phyloP scores from a whole-genome alignment of 2,329 filamentous ascomycete species.

The Gyromitra esculenta region DNA sequence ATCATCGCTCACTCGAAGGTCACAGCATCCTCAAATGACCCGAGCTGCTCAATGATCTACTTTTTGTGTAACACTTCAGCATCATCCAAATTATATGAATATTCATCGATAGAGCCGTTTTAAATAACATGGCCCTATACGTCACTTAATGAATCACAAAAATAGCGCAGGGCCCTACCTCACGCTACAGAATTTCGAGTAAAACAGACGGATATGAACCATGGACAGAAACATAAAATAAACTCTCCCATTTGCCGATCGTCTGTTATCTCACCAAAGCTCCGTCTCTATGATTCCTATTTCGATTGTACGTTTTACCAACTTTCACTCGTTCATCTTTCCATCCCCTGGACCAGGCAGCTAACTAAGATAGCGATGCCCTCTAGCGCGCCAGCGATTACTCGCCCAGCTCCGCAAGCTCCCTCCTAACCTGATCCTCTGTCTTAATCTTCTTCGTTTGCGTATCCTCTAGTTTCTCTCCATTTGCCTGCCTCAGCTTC shows the following conservation, averaged over 20 bases:
- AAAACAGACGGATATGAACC: conserved; percentile 26
- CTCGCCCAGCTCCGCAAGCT: conserved; percentile 66
- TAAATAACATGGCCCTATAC: conserved; percentile 1
- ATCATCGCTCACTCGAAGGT: background rate
- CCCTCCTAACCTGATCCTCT: conserved; percentile 82
- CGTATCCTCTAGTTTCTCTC: conserved; percentile 97
- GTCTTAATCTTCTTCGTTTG: conserved; percentile 98
- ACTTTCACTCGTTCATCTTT: background rate
- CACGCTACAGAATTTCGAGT: conserved; percentile 20
- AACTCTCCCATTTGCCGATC: conserved; percentile 38
- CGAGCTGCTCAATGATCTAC: too few relatives aligned
- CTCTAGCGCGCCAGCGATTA: conserved; percentile 6
- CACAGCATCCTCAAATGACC: too few relatives aligned
- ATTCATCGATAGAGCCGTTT: conserved; percentile 8
- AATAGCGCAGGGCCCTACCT: conserved; percentile 1
- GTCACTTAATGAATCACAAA: conserved; percentile 24
- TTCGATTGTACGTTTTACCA: conserved; percentile 8
- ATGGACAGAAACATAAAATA: conserved; percentile 26
- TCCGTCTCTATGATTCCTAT: conserved; percentile 16
- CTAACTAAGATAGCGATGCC: background rate
- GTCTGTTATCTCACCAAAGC: conserved; percentile 16
- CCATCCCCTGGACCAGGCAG: background rate
- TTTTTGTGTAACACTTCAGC: too few relatives aligned
- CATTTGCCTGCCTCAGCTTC: conserved; percentile 92
- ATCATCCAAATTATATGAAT: conserved; percentile 21